phyloP scores from a whole-genome alignment of 2,329 filamentous ascomycete species.

The Elsinoe ampelina region DNA sequence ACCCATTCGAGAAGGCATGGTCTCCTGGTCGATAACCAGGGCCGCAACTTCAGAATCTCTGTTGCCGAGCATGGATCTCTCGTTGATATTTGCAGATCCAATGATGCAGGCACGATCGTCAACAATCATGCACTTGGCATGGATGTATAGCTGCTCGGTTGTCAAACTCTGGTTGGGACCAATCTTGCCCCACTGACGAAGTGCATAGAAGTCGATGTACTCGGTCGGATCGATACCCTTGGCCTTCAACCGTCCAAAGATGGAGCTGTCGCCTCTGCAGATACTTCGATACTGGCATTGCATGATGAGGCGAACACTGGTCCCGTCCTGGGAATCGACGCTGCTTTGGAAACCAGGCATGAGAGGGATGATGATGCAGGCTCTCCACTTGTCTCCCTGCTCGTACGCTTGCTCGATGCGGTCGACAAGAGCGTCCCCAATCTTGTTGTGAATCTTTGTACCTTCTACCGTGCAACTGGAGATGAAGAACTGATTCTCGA shows the following conservation, averaged over 20 bases:
- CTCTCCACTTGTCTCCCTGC: slow-evolving; percentile 82
- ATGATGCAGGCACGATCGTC: slow-evolving; percentile 91
- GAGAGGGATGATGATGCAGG: slow-evolving; percentile 79
- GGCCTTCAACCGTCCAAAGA: slow-evolving; percentile 75
- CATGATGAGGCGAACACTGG: slow-evolving; percentile 89
- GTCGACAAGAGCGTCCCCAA: slow-evolving; percentile 88
- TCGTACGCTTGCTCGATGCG: slow-evolving; percentile 76
- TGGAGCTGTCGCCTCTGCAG: slow-evolving; percentile 81
- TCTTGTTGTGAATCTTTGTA: slow-evolving; percentile 80
- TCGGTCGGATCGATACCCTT: slow-evolving; percentile 84
- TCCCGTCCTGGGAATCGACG: slow-evolving; percentile 87
- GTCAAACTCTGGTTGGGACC: slow-evolving; percentile 72
- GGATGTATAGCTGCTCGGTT: slow-evolving; percentile 95
- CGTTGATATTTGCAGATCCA: slow-evolving; percentile 97
- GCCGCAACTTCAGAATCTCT: slow-evolving; percentile 89
- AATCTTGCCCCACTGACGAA: slow-evolving; percentile 87
- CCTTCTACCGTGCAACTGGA: slow-evolving; percentile 83
- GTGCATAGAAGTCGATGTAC: slow-evolving; percentile 89
- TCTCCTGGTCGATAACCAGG: slow-evolving; percentile 83
- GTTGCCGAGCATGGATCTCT: slow-evolving; percentile 85
- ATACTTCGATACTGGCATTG: slow-evolving; percentile 96
- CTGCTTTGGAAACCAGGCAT: slow-evolving; percentile 99
- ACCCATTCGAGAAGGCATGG: slow-evolving; percentile 86
- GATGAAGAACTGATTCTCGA: slow-evolving; percentile 98
- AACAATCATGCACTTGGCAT: slow-evolving; percentile 93